Conservation (phyloP, 75 land plant genomes). For the Picea glauca region DNA sequence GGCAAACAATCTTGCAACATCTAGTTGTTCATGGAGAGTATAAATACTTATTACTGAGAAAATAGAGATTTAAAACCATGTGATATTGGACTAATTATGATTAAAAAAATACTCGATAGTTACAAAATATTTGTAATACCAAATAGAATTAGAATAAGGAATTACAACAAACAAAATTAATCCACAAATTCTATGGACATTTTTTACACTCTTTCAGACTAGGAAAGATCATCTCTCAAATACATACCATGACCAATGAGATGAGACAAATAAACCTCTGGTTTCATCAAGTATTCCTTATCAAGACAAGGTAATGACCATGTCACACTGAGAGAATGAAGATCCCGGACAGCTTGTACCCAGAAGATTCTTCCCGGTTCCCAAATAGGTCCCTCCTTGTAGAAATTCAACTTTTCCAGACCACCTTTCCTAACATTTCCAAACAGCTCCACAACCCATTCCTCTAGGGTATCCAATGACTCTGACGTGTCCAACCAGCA, state of each 20-base stretch:
- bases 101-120: neutral
- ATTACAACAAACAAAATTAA: neutral
- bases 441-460: slow-evolving; percentile 87
- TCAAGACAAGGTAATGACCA: slow-evolving; percentile 92
- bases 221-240: neutral
- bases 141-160: neutral
- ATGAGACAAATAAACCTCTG: slow-evolving; percentile 94
- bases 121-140: neutral
- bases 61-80: neutral
- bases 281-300: slow-evolving; percentile 70
- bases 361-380: slow-evolving; percentile 67
- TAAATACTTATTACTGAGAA: neutral
- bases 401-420: slow-evolving; percentile 11
- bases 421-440: slow-evolving; percentile 51
- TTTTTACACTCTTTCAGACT: neutral
- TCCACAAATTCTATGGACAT: neutral
- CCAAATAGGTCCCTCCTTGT: slow-evolving; percentile 69
- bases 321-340: slow-evolving; percentile 61
- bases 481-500: slow-evolving; percentile 31
- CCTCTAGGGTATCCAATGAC: slow-evolving; percentile 70
- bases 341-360: slow-evolving; percentile 84
- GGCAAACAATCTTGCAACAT: neutral
- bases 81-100: neutral
- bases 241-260: slow-evolving; percentile 90
- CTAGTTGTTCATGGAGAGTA: neutral